Conservation (phyloP, 2,329 filamentous ascomycete species). For the Stylonectria norvegica region DNA sequence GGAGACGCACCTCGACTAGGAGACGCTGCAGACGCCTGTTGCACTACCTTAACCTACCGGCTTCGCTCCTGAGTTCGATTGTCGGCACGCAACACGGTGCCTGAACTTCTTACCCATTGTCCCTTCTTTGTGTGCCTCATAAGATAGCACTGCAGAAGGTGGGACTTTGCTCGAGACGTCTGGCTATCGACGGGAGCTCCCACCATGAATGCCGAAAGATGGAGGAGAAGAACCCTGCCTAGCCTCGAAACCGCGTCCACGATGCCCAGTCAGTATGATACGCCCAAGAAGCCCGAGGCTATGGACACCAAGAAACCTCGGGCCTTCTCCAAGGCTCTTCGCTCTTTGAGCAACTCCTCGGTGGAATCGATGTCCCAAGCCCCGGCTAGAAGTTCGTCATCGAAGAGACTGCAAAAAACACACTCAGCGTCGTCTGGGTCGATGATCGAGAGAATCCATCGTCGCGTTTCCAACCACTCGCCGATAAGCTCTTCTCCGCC, state of each 20-base stretch:
- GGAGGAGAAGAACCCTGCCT: slow-evolving; percentile 35
- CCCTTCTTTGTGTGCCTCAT: no score
- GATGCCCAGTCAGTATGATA: slow-evolving; percentile 17
- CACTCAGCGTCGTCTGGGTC: slow-evolving; percentile 38
- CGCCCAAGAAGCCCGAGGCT: slow-evolving; percentile 16
- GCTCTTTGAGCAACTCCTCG: slow-evolving; percentile 40
- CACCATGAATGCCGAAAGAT: slow-evolving; percentile 33
- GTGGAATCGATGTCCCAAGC: slow-evolving; percentile 37
- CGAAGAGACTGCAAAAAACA: slow-evolving; percentile 36
- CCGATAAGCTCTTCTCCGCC: slow-evolving; percentile 28
- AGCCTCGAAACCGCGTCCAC: slow-evolving; percentile 25
- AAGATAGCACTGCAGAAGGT: no score
- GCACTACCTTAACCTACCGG: slow-evolving; percentile 10
- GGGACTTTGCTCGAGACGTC: slow-evolving; percentile 5
- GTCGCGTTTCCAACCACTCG: slow-evolving; percentile 39
- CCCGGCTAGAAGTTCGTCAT: slow-evolving; percentile 31
- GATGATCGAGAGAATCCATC: slow-evolving; percentile 41
- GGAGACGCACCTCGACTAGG: slow-evolving; percentile 9
- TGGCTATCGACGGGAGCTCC: slow-evolving; percentile 7
- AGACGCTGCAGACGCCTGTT: no score
- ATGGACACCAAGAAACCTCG: slow-evolving; percentile 35
- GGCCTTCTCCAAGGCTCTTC: slow-evolving; percentile 36
- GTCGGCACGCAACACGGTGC: slow-evolving; percentile 19
- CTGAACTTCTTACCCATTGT: slow-evolving; percentile 10
- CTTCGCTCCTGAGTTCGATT: slow-evolving; percentile 10